Evolutionary conservation across 352 stramenopile genomes (phyloP), one percentile per base, ranked within the genome.

Genomic region (Phytophthora constricta): DNA sequence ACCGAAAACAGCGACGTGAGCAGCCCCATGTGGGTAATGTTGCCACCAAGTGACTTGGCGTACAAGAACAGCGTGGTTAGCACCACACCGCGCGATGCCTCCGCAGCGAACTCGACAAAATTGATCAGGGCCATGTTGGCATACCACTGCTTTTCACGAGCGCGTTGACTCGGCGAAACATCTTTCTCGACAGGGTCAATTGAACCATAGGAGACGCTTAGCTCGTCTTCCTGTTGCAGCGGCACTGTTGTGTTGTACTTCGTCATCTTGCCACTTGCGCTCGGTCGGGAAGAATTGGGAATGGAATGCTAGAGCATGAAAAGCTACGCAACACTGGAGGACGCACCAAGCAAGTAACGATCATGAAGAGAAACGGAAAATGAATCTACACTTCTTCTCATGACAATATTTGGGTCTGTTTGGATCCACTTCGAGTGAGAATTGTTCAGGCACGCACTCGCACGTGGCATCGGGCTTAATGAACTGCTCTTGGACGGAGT

Each of bases 31-130:
- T 83, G 77, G 55, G 75, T 71, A 8, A 93, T 68, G 20, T 74
- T 64, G 9, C 85, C 85, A 37, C 85, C 84, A 3, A 93, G 69
- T 19, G 84, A 93, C 62, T 89, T 89, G 65, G 70, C 78, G 57
- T 93, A 93, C 13, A 93, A 76, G 69, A 89, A 93, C 11, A 93
- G 78, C 52, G 85, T 92, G 19, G 83, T 70, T 34, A 93, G 70
- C 59, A 91, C 82, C 27, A 93, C 70, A 42, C 85, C 85, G 14
- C 85, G 77, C 19, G 83, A 91, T 2, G 81, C 86, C 58, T 91
- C 83, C 39, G 81, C 85, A 27, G 85, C 71, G 65, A 91, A 91
- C 57, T 91, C 83, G 60, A 91, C 77, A 51, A 91, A 87, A 67
- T 93, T 92, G 79, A 91, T 79, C 46, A 93, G 74, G 19, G 73